Percentiles rank a stretch among this genome's conserved stretches.
These are phyloP conservation scores for Coniochaeta sp. DNA, from an alignment of 2,329 filamentous ascomycete genomes.

Conservation along the genomic window DNA sequence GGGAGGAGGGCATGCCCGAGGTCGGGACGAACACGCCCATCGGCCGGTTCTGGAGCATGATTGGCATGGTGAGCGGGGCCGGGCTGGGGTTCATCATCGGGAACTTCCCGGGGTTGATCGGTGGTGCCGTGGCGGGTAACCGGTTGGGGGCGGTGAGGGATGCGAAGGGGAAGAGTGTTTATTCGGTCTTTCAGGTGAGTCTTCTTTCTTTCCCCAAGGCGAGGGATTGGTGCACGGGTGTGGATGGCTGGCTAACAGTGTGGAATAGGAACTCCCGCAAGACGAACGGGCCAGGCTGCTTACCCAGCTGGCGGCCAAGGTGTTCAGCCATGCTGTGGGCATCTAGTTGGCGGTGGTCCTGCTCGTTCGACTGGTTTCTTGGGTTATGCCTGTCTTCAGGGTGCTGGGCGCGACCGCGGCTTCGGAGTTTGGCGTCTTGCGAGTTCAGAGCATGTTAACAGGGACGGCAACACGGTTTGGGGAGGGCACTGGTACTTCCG, in stretches of 20 bases:
- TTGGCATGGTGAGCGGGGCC: slow-evolving; percentile 81
- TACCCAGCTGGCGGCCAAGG: slow-evolving; percentile 75
- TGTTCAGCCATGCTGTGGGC: slow-evolving; percentile 74
- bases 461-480: not conserved
- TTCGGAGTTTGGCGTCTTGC: not conserved
- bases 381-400: not conserved
- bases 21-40: slow-evolving; percentile 53
- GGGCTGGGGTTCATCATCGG: slow-evolving; percentile 92
- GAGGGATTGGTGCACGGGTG: not conserved
- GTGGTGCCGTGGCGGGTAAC: slow-evolving; percentile 89
- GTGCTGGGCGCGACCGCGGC: not conserved
- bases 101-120: slow-evolving; percentile 82
- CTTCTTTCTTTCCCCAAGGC: not conserved
- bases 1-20: slow-evolving; percentile 77
- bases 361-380: not conserved
- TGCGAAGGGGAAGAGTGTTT: slow-evolving; percentile 90
- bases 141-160: slow-evolving; percentile 84
- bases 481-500: not conserved
- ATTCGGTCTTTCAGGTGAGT: slow-evolving; percentile 68
- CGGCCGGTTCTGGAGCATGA: slow-evolving; percentile 75
- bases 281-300: slow-evolving; percentile 74
- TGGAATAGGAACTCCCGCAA: slow-evolving; percentile 70
- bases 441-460: not conserved
- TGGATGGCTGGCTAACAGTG: not conserved
- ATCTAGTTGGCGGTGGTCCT: slow-evolving; percentile 20